Percentiles rank a stretch among this genome's conserved stretches.
Evolutionary conservation across 2,329 filamentous ascomycete genomes (phyloP).

Genomic region (Epichloe amarillans): DNA sequence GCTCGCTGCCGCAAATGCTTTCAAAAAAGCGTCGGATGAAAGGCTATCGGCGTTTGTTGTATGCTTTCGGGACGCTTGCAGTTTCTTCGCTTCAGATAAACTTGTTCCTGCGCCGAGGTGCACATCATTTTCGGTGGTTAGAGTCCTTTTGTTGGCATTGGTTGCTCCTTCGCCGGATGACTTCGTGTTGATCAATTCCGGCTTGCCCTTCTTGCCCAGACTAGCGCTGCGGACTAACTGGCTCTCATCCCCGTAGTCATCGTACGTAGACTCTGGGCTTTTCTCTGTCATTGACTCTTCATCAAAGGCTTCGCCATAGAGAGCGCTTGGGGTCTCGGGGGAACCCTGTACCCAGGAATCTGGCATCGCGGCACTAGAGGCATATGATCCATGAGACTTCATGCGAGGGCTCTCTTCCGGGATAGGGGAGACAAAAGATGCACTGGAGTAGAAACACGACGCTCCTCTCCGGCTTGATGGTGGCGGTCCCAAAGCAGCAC

Average conservation of each 20-base stretch:
- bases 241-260: conserved; percentile 40
- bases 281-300: conserved; percentile 37
- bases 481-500: conserved; percentile 44
- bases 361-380: conserved; percentile 60
- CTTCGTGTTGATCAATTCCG: conserved; percentile 35
- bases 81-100: conserved; percentile 26
- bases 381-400: conserved; percentile 50
- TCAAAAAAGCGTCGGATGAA: conserved; percentile 34
- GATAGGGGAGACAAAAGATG: conserved; percentile 61
- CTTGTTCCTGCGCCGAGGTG: conserved; percentile 33
- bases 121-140: conserved; percentile 30
- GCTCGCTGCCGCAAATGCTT: conserved; percentile 36
- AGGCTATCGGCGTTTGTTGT: conserved; percentile 12
- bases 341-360: conserved; percentile 45
- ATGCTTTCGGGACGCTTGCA: conserved; percentile 7
- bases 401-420: conserved; percentile 53
- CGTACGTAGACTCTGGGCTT: conserved; percentile 24
- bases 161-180: conserved; percentile 6
- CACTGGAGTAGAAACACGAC: conserved; percentile 52
- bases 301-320: conserved; percentile 35
- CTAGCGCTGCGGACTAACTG: conserved; percentile 48
- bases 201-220: conserved; percentile 46
- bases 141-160: conserved; percentile 19
- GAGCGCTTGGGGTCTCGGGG: conserved; percentile 31
- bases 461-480: conserved; percentile 46